Base-by-base conservation (phyloP, 768 basidiomycete genomes). In the Podaxis rugospora region DNA sequence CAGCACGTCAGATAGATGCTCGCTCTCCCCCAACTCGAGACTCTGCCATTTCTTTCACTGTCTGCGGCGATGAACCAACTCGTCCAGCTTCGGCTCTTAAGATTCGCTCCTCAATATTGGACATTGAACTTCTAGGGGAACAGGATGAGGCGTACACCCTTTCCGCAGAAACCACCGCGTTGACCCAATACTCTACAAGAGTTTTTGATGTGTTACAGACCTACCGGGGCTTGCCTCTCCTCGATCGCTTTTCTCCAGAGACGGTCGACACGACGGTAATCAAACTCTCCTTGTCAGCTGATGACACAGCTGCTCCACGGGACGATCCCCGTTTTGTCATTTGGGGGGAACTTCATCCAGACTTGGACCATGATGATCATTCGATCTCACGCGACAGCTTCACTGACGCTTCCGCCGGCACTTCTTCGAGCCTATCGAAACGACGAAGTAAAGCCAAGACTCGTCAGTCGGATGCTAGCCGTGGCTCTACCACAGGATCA, bases 291-390 rank as follows among this genome's bases (percentile, higher is more conserved):
- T 71, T 91, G 13, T 80, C 83, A 25, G 71, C 83, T 0, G 87
- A 90, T 37, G 84, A 88, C 59, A 83, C 80, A 28, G 85, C 87
- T 13, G 83, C 88, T 0, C 92, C 92, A 5, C 83, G 87, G 13
- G 89, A 95, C 64, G 94, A 97, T 66, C 93, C 94, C 14, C 83
- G 93, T 0, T 95, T 95, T 68, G 92, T 94, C 39, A 86, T 96
- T 6, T 97, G 94, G 94, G 93, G 92, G 27, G 84, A 87, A 65
- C 74, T 80, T 5, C 65, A 65, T 66, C 71, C 58, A 27, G 77
- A 66, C 63, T 75, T 62, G 57, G 70, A 74, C 25, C 57, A 63
- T 40, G 76, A 76, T 40, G 75, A 74, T 55, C 64, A 66, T 32
- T 74, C 75, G 2, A 57, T 66, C 6, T 74, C 76, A 16, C 68